phyloP scores from a whole-genome alignment of 2,329 filamentous ascomycete species.

The Periconia macrospinosa region DNA sequence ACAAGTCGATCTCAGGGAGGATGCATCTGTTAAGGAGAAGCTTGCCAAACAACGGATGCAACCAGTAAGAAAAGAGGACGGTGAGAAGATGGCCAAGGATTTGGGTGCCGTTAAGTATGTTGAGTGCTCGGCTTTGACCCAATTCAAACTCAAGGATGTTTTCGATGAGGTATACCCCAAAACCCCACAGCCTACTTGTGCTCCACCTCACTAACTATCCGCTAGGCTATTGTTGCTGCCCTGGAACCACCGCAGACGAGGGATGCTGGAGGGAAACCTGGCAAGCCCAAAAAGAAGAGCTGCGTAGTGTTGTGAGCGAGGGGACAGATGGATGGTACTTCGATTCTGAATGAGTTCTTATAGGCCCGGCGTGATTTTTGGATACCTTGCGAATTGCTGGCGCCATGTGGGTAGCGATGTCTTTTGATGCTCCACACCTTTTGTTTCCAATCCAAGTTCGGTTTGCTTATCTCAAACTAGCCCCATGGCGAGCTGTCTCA shows the following conservation, averaged over 20 bases:
- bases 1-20: conserved; percentile 93
- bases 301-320: conserved; percentile 41
- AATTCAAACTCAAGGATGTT: conserved; percentile 98
- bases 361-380: conserved; percentile 39
- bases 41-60: conserved; percentile 94
- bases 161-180: conserved; percentile 83
- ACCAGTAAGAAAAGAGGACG: conserved; percentile 88
- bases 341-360: conserved; percentile 34
- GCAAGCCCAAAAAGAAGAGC: conserved; percentile 35
- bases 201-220: conserved; percentile 9
- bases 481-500: not conserved
- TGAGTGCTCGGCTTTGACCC: conserved; percentile 95
- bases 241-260: conserved; percentile 77
- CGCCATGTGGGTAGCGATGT: conserved; percentile 46
- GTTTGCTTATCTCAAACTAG: conserved; percentile 2
- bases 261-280: conserved; percentile 52
- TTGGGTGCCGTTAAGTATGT: conserved; percentile 98
- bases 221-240: conserved; percentile 89
- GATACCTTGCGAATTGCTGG: conserved; percentile 43
- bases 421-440: conserved; percentile 26
- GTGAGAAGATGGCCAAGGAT: conserved; percentile 95
- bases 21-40: conserved; percentile 84
- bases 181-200: not conserved
- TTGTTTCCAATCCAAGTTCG: conserved; percentile 14
- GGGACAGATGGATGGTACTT: conserved; percentile 12